Conservation (phyloP, 1,139 yeast species). For the Scheffersomyces cryptocercus region DNA sequence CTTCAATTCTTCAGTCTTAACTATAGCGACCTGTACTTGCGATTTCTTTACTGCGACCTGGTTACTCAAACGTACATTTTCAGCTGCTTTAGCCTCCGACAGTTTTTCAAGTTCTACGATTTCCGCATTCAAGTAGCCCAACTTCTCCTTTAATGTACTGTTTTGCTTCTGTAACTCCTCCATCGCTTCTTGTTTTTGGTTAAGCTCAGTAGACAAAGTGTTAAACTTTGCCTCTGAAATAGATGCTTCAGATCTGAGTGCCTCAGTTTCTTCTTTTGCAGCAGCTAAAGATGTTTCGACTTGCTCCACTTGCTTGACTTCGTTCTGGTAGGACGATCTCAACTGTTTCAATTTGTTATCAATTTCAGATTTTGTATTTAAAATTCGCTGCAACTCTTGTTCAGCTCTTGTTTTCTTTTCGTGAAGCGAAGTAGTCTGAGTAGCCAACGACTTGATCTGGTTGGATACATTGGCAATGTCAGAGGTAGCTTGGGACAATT, state of each 20-base stretch:
- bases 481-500: conserved; percentile 75
- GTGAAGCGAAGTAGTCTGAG: conserved; percentile 70
- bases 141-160: conserved; percentile 62
- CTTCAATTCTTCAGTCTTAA: conserved; percentile 53
- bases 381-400: conserved; percentile 67
- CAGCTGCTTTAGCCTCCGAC: conserved; percentile 50
- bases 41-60: conserved; percentile 65
- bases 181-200: conserved; percentile 57
- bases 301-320: conserved; percentile 70
- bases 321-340: conserved; percentile 73
- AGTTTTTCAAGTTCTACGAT: conserved; percentile 59
- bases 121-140: conserved; percentile 68
- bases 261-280: conserved; percentile 70
- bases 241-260: conserved; percentile 72
- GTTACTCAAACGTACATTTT: conserved; percentile 61
- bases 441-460: conserved; percentile 76
- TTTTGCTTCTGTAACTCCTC: conserved; percentile 71
- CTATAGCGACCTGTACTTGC: conserved; percentile 63
- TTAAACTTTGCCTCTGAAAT: conserved; percentile 81
- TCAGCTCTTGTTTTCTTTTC: conserved; percentile 76
- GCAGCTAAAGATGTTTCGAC: conserved; percentile 61
- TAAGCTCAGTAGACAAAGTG: conserved; percentile 68
- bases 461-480: conserved; percentile 86
- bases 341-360: conserved; percentile 67
- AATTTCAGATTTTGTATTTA: conserved; percentile 67